These are phyloP conservation scores for Rhizoctonia solani DNA, from an alignment of 1,284 basidiomycete genomes.

Conservation along the genomic window DNA sequence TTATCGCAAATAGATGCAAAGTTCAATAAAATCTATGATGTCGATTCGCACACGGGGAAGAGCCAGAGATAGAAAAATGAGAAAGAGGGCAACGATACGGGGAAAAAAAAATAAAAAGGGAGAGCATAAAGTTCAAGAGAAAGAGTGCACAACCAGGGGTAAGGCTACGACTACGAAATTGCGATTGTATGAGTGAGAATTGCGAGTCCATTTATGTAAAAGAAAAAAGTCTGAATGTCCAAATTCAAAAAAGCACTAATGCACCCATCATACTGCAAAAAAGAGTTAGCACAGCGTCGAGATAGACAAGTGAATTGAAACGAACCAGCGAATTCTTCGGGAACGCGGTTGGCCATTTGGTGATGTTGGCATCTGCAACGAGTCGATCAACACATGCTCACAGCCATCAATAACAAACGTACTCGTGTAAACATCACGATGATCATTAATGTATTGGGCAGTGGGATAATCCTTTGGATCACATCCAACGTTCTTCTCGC, in stretches of 20 bases:
- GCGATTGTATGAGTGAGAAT: conserved; percentile 22
- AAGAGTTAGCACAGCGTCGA: neutral
- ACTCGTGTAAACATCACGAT: conserved; percentile 40
- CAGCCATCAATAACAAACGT: neutral
- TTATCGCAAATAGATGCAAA: too few species aligned
- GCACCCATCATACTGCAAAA: conserved; percentile 30
- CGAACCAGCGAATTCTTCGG: conserved; percentile 40
- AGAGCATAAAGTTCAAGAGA: conserved; percentile 20
- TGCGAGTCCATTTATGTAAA: conserved; percentile 32
- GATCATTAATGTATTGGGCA: conserved; percentile 53
- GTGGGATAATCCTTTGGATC: conserved; percentile 60
- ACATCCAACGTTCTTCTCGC: conserved; percentile 57
- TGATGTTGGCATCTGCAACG: conserved; percentile 37
- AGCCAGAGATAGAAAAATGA: neutral
- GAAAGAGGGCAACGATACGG: neutral
- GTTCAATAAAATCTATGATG: neutral
- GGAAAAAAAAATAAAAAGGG: neutral
- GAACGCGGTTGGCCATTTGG: conserved; percentile 37
- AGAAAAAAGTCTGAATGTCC: conserved; percentile 15
- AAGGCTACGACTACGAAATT: neutral
- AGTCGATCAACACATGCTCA: neutral
- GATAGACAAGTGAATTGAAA: neutral
- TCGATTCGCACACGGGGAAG: neutral
- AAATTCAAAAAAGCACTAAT: conserved; percentile 14
- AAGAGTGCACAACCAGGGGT: neutral